These are phyloP conservation scores for Corinectria fuckeliana DNA, from an alignment of 2,329 filamentous ascomycete species.

Conservation along the genomic window DNA sequence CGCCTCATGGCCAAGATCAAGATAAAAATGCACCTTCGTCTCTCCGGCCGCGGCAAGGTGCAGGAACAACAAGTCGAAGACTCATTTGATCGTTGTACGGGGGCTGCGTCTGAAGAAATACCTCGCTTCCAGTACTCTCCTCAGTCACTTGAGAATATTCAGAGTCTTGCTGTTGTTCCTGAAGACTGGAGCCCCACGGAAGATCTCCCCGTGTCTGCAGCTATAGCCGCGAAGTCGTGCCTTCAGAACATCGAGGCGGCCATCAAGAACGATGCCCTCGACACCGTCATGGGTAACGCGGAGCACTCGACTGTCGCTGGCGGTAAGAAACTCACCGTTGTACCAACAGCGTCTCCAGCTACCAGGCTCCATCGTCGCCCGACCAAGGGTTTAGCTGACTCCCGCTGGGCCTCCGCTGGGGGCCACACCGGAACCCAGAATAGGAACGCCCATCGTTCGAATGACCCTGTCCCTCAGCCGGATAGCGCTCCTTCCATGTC, in stretches of 20 bases:
- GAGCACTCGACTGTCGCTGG: background rate
- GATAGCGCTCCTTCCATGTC: background rate
- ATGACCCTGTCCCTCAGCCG: background rate
- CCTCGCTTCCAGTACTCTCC: constrained; percentile 24
- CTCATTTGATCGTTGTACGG: background rate
- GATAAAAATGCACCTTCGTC: constrained; percentile 22
- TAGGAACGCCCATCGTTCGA: background rate
- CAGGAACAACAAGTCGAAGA: background rate
- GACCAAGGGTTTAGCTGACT: constrained; percentile 23
- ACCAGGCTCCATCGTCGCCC: background rate
- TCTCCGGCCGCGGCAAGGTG: background rate
- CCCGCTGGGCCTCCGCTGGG: constrained; percentile 19
- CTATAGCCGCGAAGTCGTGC: background rate
- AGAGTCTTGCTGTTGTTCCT: constrained; percentile 3
- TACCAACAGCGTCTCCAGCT: background rate
- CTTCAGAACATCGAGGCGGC: background rate
- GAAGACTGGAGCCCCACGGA: constrained; percentile 4
- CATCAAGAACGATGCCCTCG: background rate
- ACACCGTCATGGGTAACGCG: constrained; percentile 9
- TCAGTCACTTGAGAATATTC: constrained; percentile 14
- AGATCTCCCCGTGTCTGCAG: constrained; percentile 1
- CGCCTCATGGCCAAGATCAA: constrained; percentile 32
- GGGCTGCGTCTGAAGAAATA: background rate
- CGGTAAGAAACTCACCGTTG: background rate
- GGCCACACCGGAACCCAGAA: background rate